These are phyloP conservation scores for Chaetomium sp. DNA, from an alignment of 2,329 filamentous ascomycete species.

Conservation along the genomic window DNA sequence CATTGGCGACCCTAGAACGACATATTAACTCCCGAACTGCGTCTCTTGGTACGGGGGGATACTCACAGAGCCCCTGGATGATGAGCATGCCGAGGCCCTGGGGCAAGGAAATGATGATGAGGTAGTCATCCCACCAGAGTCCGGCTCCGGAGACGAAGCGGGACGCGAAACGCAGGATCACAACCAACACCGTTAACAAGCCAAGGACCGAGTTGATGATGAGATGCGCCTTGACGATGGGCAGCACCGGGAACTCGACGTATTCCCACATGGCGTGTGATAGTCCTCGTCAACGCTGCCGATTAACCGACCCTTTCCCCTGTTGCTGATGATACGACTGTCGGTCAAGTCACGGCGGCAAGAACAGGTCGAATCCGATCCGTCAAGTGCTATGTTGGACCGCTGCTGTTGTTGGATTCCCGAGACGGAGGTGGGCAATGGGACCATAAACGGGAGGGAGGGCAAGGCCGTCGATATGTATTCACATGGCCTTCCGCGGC, in stretches of 20 bases:
- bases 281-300: not conserved
- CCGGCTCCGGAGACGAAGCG: conserved; percentile 36
- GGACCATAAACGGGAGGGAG: not conserved
- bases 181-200: conserved; percentile 33
- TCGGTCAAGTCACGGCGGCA: not conserved
- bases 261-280: conserved; percentile 25
- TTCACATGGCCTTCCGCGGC: not conserved
- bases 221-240: conserved; percentile 35
- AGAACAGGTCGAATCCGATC: not conserved
- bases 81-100: conserved; percentile 38
- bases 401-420: not conserved
- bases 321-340: not conserved
- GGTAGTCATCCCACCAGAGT: conserved; percentile 45
- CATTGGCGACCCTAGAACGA: conserved; percentile 30
- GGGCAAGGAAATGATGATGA: conserved; percentile 42
- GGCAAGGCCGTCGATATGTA: not conserved
- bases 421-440: too few species aligned
- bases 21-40: not conserved
- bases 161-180: conserved; percentile 37
- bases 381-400: not conserved
- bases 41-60: not conserved
- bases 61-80: conserved; percentile 41
- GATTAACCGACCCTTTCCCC: not conserved
- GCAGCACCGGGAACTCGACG: conserved; percentile 29
- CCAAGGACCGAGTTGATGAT: conserved; percentile 35